phyloP scores from a whole-genome alignment of 768 basidiomycete species.

The Megacollybia marginata region DNA sequence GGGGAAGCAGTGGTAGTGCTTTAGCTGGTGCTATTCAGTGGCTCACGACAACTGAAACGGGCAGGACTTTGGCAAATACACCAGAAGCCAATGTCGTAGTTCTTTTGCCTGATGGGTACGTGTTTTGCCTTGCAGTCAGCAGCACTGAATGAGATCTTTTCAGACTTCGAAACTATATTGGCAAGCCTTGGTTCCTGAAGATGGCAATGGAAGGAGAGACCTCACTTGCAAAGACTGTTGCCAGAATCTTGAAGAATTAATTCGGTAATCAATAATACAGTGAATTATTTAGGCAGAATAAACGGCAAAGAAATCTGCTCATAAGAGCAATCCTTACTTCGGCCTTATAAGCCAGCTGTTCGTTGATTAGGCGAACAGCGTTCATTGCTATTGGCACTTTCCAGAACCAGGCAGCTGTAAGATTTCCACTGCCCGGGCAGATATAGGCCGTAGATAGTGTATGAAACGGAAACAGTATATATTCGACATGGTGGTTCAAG shows the following conservation, averaged over 20 bases:
- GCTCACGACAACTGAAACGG: conserved; percentile 60
- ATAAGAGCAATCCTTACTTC: not conserved
- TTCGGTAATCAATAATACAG: not conserved
- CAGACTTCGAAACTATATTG: conserved; percentile 92
- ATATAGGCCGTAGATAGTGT: conserved; percentile 44
- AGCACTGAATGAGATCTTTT: not conserved
- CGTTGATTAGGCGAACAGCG: conserved; percentile 48
- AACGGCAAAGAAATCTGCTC: conserved; percentile 3
- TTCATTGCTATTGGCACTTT: conserved; percentile 56
- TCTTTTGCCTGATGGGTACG: conserved; percentile 85
- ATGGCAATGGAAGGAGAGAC: conserved; percentile 52
- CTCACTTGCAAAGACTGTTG: conserved; percentile 42
- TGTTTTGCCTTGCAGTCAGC: conserved; percentile 1
- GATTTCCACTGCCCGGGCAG: conserved; percentile 68
- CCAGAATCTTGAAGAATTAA: conserved; percentile 20
- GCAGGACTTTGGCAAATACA: conserved; percentile 52
- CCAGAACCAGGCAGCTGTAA: conserved; percentile 74
- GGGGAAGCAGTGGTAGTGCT: conserved; percentile 88
- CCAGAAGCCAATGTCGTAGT: conserved; percentile 84
- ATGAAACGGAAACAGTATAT: conserved; percentile 2
- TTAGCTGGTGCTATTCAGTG: conserved; percentile 72
- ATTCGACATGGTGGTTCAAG: not conserved
- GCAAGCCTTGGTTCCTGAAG: conserved; percentile 85
- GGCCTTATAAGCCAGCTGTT: conserved; percentile 35
- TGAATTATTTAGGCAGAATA: not conserved